Evolutionary conservation across 129 eudicot genomes (phyloP).

Genomic region (Flaveria bidentis): DNA sequence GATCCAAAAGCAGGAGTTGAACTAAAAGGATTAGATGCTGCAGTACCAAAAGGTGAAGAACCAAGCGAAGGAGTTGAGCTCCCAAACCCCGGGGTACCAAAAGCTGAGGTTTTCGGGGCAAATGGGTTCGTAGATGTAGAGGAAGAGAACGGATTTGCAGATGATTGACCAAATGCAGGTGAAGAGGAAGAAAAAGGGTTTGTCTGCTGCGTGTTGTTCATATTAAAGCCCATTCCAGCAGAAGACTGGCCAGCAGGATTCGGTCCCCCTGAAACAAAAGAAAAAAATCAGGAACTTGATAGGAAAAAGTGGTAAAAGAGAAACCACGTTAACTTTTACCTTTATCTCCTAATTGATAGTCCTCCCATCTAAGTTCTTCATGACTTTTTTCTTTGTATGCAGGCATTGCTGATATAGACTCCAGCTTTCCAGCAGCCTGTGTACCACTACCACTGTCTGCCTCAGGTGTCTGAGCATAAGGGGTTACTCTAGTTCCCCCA

Average conservation of each 20-base stretch:
- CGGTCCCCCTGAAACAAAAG: constrained; percentile 64
- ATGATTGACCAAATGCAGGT: constrained; percentile 61
- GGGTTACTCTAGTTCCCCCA: constrained; percentile 73
- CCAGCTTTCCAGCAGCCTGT: constrained; percentile 77
- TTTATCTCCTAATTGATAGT: constrained; percentile 90
- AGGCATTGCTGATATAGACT: constrained; percentile 91
- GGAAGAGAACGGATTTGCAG: constrained; percentile 71
- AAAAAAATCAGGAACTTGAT: constrained; percentile 15
- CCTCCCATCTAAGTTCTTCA: constrained; percentile 98
- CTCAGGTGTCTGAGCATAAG: constrained; percentile 74
- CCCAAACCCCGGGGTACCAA: constrained; percentile 58
- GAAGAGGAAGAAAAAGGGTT: constrained; percentile 57
- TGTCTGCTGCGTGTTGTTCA: constrained; percentile 43
- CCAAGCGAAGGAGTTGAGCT: constrained; percentile 56
- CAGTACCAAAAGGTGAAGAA: constrained; percentile 58
- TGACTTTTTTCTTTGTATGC: constrained; percentile 91
- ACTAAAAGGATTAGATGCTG: constrained; percentile 62
- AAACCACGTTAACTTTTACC: constrained; percentile 43
- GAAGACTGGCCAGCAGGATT: constrained; percentile 82
- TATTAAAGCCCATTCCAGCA: constrained; percentile 56
- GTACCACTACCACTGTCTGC: constrained; percentile 58
- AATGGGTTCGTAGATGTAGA: constrained; percentile 67
- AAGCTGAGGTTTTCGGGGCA: constrained; percentile 60
- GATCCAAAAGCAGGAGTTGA: constrained; percentile 64
- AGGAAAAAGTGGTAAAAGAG: not conserved